Evolutionary conservation across 306 rosid genomes (phyloP).

Genomic region (Senna siamea): DNA sequence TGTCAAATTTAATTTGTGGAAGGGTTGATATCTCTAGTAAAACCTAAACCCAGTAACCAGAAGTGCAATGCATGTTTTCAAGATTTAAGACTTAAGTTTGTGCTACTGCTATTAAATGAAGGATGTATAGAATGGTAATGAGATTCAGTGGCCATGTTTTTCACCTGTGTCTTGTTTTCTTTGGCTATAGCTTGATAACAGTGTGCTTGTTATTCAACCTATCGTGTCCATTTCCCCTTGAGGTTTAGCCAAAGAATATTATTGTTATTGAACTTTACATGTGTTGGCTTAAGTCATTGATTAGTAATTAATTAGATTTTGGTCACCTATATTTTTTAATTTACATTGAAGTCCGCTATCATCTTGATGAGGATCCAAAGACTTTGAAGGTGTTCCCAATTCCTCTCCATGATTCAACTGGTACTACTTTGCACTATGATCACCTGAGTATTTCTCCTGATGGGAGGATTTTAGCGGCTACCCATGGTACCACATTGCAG

Average conservation of each 20-base stretch:
- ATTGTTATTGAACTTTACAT: conserved; percentile 18
- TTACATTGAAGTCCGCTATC: conserved; percentile 80
- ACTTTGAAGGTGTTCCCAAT: conserved; percentile 85
- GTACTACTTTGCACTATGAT: conserved; percentile 71
- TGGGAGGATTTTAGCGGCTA: conserved; percentile 77
- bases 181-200: conserved; percentile 5
- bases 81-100: conserved; percentile 1
- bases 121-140: not conserved
- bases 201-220: conserved; percentile 28
- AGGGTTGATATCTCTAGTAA: conserved; percentile 5
- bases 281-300: not conserved
- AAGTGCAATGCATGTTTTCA: conserved; percentile 7
- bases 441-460: conserved; percentile 84
- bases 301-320: conserved; percentile 22
- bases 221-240: conserved; percentile 4
- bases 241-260: conserved; percentile 13
- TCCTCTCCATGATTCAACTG: conserved; percentile 74
- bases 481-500: conserved; percentile 90
- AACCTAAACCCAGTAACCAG: not conserved
- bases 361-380: conserved; percentile 96
- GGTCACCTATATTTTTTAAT: conserved; percentile 37
- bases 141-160: conserved; percentile 12
- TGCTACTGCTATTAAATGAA: conserved; percentile 12
- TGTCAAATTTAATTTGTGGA: conserved; percentile 11
- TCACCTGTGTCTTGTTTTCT: conserved; percentile 9